Evolutionary conservation across 495 filamentous ascomycete genomes (phyloP), one percentile per base, ranked within the genome.

Genomic region (Chaetomium fimeti): DNA sequence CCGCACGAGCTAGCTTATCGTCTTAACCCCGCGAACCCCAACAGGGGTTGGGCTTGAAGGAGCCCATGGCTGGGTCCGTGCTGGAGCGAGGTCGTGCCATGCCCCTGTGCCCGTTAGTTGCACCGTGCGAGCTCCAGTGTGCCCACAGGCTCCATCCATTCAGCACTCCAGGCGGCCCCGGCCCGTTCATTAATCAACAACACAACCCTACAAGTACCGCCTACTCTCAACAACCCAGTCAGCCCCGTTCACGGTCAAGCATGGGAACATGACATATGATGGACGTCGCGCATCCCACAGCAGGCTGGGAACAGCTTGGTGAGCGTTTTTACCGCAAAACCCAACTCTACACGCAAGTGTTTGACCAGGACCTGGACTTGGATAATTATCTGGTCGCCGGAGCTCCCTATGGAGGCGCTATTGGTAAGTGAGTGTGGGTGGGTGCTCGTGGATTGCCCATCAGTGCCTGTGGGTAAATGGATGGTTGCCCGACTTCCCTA

Each of bases 261-360:
- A 75, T 75, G 77, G 68, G 64, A 69, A 74, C 45, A 73, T 82
- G 75, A 75, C 60, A 66, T 55, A 77, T 32, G 27, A 82, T 82
- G 80, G 80, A 81, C 63, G 66, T 76, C 61, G 73, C 76, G 68
- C 76, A 88, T 78, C 91, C 94, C 60, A 93, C 91, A 49, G 88
- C 92, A 68, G 90, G 91, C 72, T 98, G 94, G 94, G 92, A 96
- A 80, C 88, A 84, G 72, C 84, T 98, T 57, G 94, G 91, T 58
- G 90, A 94, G 69, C 87, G 84, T 66, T 98, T 94, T 77, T 98
- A 97, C 80, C 89, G 93, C 73, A 97, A 94, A 78, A 87, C 90
- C 29, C 88, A 91, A 75, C 83, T 96, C 42, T 98, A 98, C 81
- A 92, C 91, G 62, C 89, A 86, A 65, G 83, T 98, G 68, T 98